Conservation (phyloP, 2,329 filamentous ascomycete genomes). For the Nothophoma quercina region DNA sequence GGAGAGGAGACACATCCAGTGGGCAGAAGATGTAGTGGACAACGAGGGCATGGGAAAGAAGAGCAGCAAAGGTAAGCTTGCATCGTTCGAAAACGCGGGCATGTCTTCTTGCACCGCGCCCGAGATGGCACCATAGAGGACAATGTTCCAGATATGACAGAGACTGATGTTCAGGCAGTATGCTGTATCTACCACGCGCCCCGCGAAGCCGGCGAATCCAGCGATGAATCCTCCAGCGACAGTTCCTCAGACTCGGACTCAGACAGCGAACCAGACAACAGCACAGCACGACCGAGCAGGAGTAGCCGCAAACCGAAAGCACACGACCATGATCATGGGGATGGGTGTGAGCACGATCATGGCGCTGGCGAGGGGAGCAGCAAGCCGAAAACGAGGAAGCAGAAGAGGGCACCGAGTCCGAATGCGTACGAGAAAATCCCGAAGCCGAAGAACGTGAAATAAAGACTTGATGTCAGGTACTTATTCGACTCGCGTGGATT, state of each 20-base stretch:
- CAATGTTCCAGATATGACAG: too few species aligned
- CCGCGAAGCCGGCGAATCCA: conserved; percentile 74
- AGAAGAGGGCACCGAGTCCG: conserved; percentile 67
- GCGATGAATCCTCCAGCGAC: conserved; percentile 69
- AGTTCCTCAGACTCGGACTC: conserved; percentile 56
- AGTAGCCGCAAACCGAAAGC: conserved; percentile 29
- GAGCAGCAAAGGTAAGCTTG: conserved; percentile 93
- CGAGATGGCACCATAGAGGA: too few species aligned
- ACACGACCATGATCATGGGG: conserved; percentile 37
- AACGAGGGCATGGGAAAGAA: conserved; percentile 96
- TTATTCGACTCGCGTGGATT: too few species aligned
- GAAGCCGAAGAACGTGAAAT: conserved; percentile 58
- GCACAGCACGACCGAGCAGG: conserved; percentile 53
- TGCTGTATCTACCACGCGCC: conserved; percentile 98
- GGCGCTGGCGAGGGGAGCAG: conserved; percentile 50
- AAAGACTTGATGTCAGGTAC: too few species aligned
- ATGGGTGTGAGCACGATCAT: conserved; percentile 45
- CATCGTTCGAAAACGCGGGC: too few species aligned
- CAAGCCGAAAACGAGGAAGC: conserved; percentile 50
- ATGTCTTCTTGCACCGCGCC: too few species aligned
- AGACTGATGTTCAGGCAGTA: too few species aligned
- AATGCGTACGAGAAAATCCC: conserved; percentile 85
- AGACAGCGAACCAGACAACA: conserved; percentile 64
- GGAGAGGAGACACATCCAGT: conserved; percentile 74
- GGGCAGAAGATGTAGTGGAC: conserved; percentile 92